A percentile compares a stretch with the other conserved stretches of the same genome.
Evolutionary conservation across 345 rosid species (phyloP).

Genomic region (Turritis glabra): DNA sequence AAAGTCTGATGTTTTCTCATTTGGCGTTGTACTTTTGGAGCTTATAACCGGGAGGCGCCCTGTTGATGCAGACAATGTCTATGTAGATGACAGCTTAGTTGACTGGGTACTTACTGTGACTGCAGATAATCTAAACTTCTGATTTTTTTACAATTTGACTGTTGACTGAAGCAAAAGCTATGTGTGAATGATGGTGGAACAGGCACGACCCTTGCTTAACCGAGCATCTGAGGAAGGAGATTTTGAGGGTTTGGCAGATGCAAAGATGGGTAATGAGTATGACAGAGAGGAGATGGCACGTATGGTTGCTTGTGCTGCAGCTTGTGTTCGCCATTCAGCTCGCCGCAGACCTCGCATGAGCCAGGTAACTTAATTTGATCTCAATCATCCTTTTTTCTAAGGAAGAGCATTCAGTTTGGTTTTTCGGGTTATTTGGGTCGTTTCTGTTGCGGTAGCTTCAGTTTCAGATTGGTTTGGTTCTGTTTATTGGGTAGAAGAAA

Average conservation of each 20-base stretch:
- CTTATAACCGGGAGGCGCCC: conserved; percentile 74
- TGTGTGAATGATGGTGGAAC: conserved; percentile 25
- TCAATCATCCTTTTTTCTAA: neutral
- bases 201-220: conserved; percentile 83
- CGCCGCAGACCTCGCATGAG: conserved; percentile 78
- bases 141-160: neutral
- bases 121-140: neutral
- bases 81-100: conserved; percentile 79
- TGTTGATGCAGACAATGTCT: conserved; percentile 57
- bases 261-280: conserved; percentile 55
- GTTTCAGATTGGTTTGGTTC: neutral
- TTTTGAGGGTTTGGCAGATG: conserved; percentile 60
- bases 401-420: neutral
- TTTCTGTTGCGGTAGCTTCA: neutral
- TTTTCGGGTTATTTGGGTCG: neutral
- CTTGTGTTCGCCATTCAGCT: conserved; percentile 85
- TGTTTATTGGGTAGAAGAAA: neutral
- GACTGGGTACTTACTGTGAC: conserved; percentile 66
- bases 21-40: conserved; percentile 85
- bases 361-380: conserved; percentile 51
- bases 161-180: conserved; percentile 5
- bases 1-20: conserved; percentile 90
- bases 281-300: conserved; percentile 66
- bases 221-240: conserved; percentile 67
- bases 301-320: conserved; percentile 87